Base-by-base conservation (phyloP, 2,329 filamentous ascomycete species). In the Lasiodiplodia theobromae region DNA sequence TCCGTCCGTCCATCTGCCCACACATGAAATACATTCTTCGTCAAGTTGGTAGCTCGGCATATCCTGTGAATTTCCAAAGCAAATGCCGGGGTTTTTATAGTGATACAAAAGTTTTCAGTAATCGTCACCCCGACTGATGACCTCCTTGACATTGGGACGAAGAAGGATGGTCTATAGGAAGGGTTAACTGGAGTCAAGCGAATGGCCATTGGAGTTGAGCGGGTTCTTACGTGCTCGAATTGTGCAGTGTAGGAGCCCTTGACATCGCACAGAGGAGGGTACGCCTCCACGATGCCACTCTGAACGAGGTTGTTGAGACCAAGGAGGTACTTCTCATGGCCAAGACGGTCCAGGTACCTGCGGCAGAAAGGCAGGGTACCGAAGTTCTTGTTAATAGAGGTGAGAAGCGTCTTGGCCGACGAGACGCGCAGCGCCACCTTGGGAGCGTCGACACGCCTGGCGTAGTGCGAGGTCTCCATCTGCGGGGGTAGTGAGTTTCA, bases 221-320 rank as follows among this genome's bases (percentile, higher is more conserved):
- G 25, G 18, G 21, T 12, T 88, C 92, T 87, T 83, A 96, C 94
- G 83, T 97, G 94, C 85, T 97, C 94, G 78, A 89, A 97, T 79
- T 97, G 94, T 71, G 94, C 95, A 31, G 94, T 96, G 80, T 97
- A 97, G 31, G 92, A 96, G 69, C 95, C 95, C 86, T 96, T 97
- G 82, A 94, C 90, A 82, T 97, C 94, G 73, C 92, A 90, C 74
- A 97, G 84, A 37, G 94, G 94, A 49, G 94, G 93, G 78, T 97
- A 97, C 53, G 92, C 89, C 81, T 97, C 92, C 53, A 97, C 92
- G 73, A 97, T 92, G 69, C 93, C 94, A 69, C 86, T 89, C 52
- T 88, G 86, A 57, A 97, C 93, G 52, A 97, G 86, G 76, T 90
- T 95, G 82, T 97, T 97, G 79, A 97, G 84, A 56, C 94, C 94